Base-by-base conservation (phyloP, 441 rosid species). In the Pelargonium fulgidum region DNA sequence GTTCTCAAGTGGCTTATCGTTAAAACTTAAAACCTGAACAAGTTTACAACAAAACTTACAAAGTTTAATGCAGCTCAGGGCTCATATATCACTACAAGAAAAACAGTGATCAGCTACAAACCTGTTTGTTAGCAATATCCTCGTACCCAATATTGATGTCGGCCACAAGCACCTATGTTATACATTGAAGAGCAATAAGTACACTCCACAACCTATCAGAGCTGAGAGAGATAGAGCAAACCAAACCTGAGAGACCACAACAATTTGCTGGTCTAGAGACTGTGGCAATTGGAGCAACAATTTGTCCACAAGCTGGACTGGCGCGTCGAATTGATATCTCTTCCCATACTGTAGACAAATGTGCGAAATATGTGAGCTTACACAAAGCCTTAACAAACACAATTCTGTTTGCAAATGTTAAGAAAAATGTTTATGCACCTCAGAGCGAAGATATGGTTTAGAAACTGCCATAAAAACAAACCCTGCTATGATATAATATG, bases 161-260 rank as follows among this genome's bases (percentile, higher is more conserved):
- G 5, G 36, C 36, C 36, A 36, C 41, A 6, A 36, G 41, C 4
- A 36, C 41, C 41, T 36, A 2, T 29, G 36, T 29, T 29, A 29
- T 29, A 29, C 36, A 29, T 0, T 29, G 36, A 29, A 29, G 36
- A 29, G 36, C 36, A 29, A 26, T 26, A 26, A 29, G 36, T 1
- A 29, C 36, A 22, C 24, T 22, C 24, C 24, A 22, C 3, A 29
- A 29, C 36, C 1, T 29, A 29, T 29, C 29, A 26, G 29, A 26
- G 29, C 29, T 26, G 29, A 26, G 29, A 26, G 29, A 26, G 29
- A 26, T n/a, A 22, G 24, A 22, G 24, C 24, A 22, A 22, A 22
- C 24, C 92, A 52, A 44, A 89, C 99, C 96, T 91, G 99, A 70
- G 99, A 93, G 71, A 93, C 83, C 58, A 93, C 97, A 77, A 91